Base-by-base conservation (phyloP, 2,329 filamentous ascomycete genomes). In the Gliomastix tumulicola region DNA sequence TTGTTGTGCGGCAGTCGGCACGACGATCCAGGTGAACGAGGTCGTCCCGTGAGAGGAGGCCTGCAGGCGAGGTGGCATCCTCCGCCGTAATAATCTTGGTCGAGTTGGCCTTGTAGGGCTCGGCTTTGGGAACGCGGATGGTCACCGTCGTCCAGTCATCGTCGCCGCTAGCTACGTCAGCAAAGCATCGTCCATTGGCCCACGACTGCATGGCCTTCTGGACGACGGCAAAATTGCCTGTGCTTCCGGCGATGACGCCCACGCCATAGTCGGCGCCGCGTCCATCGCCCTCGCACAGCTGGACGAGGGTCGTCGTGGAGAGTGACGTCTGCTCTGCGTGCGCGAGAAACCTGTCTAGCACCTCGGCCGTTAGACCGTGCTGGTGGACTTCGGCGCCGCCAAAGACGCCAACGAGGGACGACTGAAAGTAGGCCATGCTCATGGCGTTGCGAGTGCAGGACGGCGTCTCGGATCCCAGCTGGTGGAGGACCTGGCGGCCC, bases 191-290 rank as follows among this genome's bases (percentile, higher is more conserved):
- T 31, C 47, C 49, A 27, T 44, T 36, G 18, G 43, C 37, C 52
- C 49, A 55, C 17, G 42, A 42, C 30, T 40, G 40, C 21, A 51
- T 36, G 12, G 40, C 40, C 27, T 51, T 32, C 36, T 56, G 51
- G 25, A 56, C 44, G n/a, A 49, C 41, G 21, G 41, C n/a, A 17
- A 60, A 47, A 27, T 49, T 49, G 3, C 44, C 41, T 21, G 40
- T 37, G 36, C 43, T 44, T 31, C 40, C 45, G 18, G 49, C 49
- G 11, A 56, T 45, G 21, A 58, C 41, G 12, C 57, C 55, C 22
- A 58, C 42, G 11, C 41, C 44, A 36, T 56, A 55, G 32, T 52
- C 44, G 9, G 49, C 41, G 15, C 46, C 49, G 21, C 49, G 45
- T 17, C 41, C 47, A 30, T 45, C 35, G 3, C 37, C 35, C 11